Evolutionary conservation across 1,139 yeast species (phyloP).

Genomic region (Suhomyces bolitotheri): DNA sequence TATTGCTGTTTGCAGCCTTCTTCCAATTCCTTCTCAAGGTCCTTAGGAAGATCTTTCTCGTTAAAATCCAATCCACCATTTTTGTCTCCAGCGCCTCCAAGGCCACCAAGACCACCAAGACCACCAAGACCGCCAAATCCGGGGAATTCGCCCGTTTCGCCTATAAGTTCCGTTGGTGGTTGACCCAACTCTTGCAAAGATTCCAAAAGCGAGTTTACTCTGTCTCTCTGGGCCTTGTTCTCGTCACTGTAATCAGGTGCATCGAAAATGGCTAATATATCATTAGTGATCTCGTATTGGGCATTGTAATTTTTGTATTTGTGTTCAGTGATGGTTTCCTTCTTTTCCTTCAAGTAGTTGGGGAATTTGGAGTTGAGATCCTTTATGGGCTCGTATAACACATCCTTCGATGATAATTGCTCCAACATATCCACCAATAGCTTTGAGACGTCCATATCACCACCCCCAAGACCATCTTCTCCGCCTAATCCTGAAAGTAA

Average conservation of each 20-base stretch:
- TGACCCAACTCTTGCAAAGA: constrained; percentile 80
- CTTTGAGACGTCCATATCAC: constrained; percentile 58
- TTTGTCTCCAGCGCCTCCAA: constrained; percentile 22
- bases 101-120: constrained; percentile 12
- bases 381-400: constrained; percentile 84
- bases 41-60: constrained; percentile 48
- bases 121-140: constrained; percentile 47
- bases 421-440: constrained; percentile 76
- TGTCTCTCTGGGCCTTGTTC: constrained; percentile 50
- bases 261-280: constrained; percentile 61
- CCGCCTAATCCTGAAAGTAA: constrained; percentile 50
- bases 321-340: constrained; percentile 43
- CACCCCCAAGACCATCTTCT: constrained; percentile 38
- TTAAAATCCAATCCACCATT: constrained; percentile 38
- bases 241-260: constrained; percentile 53
- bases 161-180: constrained; percentile 81
- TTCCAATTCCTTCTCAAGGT: constrained; percentile 46
- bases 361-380: constrained; percentile 75
- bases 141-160: constrained; percentile 62
- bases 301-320: constrained; percentile 52
- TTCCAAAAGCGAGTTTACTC: constrained; percentile 60
- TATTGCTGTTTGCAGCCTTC: constrained; percentile 27
- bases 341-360: constrained; percentile 55
- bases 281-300: constrained; percentile 55
- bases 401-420: constrained; percentile 82